Evolutionary conservation across 2,329 filamentous ascomycete genomes (phyloP).

Genomic region (Alternaria longipes): DNA sequence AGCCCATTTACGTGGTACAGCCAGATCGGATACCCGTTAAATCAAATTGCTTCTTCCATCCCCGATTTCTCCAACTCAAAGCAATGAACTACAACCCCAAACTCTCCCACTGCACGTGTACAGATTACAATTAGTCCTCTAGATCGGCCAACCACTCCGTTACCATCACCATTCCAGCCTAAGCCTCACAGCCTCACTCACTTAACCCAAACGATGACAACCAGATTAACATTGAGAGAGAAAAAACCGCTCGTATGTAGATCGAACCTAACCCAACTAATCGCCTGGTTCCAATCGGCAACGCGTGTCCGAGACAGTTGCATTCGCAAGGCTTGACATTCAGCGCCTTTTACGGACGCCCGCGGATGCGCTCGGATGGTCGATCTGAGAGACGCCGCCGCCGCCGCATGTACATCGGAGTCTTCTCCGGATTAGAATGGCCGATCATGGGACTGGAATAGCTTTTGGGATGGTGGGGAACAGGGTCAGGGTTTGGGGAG

Average conservation of each 20-base stretch:
- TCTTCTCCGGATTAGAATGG: neutral
- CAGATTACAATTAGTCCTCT: neutral
- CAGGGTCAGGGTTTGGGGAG: neutral
- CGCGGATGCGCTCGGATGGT: neutral
- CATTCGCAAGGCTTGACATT: neutral
- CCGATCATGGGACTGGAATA: neutral
- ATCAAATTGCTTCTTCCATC: neutral
- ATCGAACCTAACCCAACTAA: neutral
- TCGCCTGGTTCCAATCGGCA: neutral
- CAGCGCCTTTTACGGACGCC: neutral
- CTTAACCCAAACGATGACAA: neutral
- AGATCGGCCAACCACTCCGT: neutral
- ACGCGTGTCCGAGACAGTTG: neutral
- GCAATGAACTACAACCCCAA: neutral
- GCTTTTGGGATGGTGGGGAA: neutral
- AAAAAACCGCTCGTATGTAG: neutral
- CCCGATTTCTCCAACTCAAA: neutral
- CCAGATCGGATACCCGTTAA: neutral
- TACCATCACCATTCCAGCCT: neutral
- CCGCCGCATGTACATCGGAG: neutral
- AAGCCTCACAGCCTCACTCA: constrained; percentile 1
- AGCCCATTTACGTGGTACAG: neutral
- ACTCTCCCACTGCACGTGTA: neutral
- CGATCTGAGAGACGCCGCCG: neutral
- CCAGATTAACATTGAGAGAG: neutral